Evolutionary conservation across 192 early-diverging fungal genomes (phyloP).

Genomic region (Linnemannia zychae): DNA sequence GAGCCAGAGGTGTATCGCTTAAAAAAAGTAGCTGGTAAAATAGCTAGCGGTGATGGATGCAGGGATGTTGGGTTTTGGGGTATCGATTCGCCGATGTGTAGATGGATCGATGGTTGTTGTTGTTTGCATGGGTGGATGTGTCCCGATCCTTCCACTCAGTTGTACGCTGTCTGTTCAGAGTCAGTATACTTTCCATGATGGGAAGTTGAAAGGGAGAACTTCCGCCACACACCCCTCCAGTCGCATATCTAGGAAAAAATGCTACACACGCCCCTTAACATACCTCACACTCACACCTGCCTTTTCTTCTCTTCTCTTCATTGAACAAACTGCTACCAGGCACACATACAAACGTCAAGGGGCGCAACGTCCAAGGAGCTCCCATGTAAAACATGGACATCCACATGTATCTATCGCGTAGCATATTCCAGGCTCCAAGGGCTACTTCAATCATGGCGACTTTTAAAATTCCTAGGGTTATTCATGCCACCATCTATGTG

Average conservation of each 20-base stretch:
- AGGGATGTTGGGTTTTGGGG: constrained; percentile 5
- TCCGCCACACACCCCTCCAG: constrained; percentile 4
- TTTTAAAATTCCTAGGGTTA: neutral
- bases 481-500: constrained; percentile 5
- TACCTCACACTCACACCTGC: no score
- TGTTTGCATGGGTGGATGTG: constrained; percentile 10
- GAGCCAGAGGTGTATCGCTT: no score
- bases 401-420: no score
- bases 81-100: constrained; percentile 3
- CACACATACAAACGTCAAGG: no score
- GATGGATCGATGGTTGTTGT: constrained; percentile 33
- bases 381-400: no score
- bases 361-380: no score
- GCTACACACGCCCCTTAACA: neutral
- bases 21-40: neutral
- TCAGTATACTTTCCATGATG: constrained; percentile 50
- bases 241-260: constrained; percentile 4
- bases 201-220: constrained; percentile 51
- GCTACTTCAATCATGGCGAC: neutral
- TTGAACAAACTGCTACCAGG: neutral
- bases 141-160: neutral
- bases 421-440: no score
- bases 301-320: neutral
- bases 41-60: constrained; percentile 1
- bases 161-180: constrained; percentile 1